These are phyloP conservation scores for Phytophthora lateralis DNA, from an alignment of 352 stramenopile species.

Conservation along the genomic window DNA sequence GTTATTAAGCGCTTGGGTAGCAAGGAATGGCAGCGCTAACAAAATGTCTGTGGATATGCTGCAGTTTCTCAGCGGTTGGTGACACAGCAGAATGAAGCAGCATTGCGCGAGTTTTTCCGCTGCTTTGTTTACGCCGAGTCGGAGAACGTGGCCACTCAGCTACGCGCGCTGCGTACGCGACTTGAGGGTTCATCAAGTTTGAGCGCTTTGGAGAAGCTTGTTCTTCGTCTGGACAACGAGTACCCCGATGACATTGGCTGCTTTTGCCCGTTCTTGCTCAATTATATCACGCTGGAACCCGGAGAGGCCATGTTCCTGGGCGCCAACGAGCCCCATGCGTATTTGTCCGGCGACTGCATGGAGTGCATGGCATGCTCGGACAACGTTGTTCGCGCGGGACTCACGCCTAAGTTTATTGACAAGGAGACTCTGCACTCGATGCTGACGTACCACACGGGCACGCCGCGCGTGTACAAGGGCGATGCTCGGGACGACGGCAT, in stretches of 20 bases:
- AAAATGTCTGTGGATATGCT: not conserved
- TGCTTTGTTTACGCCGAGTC: slow-evolving; percentile 79
- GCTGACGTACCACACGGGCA: slow-evolving; percentile 93
- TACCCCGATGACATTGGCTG: slow-evolving; percentile 97
- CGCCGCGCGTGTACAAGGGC: slow-evolving; percentile 35
- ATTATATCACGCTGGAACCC: slow-evolving; percentile 95
- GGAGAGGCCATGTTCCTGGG: slow-evolving; percentile 98
- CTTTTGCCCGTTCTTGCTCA: slow-evolving; percentile 98
- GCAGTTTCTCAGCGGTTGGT: slow-evolving; percentile 48
- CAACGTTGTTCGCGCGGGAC: slow-evolving; percentile 98
- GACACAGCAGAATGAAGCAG: slow-evolving; percentile 37
- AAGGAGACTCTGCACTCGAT: slow-evolving; percentile 97
- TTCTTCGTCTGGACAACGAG: slow-evolving; percentile 93
- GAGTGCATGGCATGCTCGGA: slow-evolving; percentile 99
- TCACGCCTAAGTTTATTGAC: slow-evolving; percentile 99
- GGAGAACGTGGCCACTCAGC: slow-evolving; percentile 67
- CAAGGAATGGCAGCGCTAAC: not conserved
- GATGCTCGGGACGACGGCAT: slow-evolving; percentile 41
- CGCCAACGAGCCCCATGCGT: slow-evolving; percentile 99
- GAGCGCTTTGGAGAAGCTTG: slow-evolving; percentile 69
- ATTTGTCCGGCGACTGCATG: slow-evolving; percentile 95
- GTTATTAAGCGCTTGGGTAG: not conserved
- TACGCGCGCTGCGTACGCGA: slow-evolving; percentile 80
- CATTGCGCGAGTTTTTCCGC: slow-evolving; percentile 78
- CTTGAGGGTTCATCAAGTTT: slow-evolving; percentile 49